Percentiles rank a stretch among this genome's conserved stretches.
These are phyloP conservation scores for Amanita thiersii DNA, from an alignment of 768 basidiomycete species.

Conservation along the genomic window DNA sequence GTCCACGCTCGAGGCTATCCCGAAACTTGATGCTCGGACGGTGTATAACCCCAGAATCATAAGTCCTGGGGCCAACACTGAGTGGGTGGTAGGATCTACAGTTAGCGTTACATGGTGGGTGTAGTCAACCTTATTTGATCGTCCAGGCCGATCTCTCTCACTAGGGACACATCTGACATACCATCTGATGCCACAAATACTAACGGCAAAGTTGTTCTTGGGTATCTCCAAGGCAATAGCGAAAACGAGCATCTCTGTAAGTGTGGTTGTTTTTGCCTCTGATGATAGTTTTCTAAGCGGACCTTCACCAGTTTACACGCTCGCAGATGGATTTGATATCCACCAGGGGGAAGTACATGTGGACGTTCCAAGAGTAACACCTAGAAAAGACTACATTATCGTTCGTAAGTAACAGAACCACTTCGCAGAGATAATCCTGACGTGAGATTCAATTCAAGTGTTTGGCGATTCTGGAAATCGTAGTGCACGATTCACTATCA, in stretches of 20 bases:
- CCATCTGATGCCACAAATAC: slow-evolving; percentile 25
- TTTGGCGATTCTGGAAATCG: slow-evolving; percentile 53
- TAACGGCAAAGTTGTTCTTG: slow-evolving; percentile 36
- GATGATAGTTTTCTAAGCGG: slow-evolving; percentile 4
- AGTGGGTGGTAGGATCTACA: slow-evolving; percentile 29
- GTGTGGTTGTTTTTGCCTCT: slow-evolving; percentile 20
- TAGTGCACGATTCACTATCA: slow-evolving; percentile 41
- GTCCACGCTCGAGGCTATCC: slow-evolving; percentile 2
- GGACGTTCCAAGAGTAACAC: slow-evolving; percentile 31
- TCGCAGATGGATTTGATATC: slow-evolving; percentile 40
- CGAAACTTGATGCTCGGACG: slow-evolving; percentile 14
- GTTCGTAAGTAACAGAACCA: slow-evolving; percentile 31
- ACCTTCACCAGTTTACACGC: slow-evolving; percentile 33
- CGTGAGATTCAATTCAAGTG: slow-evolving; percentile 22
- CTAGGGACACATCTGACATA: slow-evolving; percentile 32
- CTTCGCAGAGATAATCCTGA: neutral
- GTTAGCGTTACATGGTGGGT: slow-evolving; percentile 38
- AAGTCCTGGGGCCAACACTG: slow-evolving; percentile 25
- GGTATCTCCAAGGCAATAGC: slow-evolving; percentile 27
- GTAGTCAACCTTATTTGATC: slow-evolving; percentile 9
- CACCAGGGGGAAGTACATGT: slow-evolving; percentile 30
- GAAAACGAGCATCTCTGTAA: slow-evolving; percentile 38
- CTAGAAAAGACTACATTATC: slow-evolving; percentile 35
- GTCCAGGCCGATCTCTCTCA: slow-evolving; percentile 10
- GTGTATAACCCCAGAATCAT: slow-evolving; percentile 36